Evolutionary conservation across 2,329 filamentous ascomycete genomes (phyloP).

Genomic region (Periconia sp.): DNA sequence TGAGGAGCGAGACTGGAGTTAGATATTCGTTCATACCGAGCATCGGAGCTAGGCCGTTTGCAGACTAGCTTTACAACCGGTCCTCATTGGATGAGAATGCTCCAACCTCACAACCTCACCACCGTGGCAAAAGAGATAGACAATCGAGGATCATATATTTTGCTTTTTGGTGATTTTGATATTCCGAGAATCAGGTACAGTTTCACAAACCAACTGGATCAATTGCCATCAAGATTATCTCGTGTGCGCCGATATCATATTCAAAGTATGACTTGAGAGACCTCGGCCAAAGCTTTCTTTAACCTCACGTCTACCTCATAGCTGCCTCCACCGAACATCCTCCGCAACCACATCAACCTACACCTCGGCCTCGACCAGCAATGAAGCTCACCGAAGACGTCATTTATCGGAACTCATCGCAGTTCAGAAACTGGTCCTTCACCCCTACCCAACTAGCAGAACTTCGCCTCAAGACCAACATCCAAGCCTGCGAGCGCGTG

Average conservation of each 20-base stretch:
- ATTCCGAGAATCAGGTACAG: too few species aligned
- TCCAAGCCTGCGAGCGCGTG: constrained; percentile 71
- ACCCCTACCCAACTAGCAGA: constrained; percentile 70
- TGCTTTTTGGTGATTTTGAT: too few species aligned
- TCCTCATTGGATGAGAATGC: too few species aligned
- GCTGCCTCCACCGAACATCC: neutral
- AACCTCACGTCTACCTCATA: neutral
- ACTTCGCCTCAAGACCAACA: constrained; percentile 77
- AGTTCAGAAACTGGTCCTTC: constrained; percentile 93
- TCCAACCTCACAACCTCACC: too few species aligned
- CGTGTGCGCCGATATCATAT: neutral
- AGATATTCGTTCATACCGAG: too few species aligned
- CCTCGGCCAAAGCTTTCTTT: neutral
- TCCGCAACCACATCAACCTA: neutral
- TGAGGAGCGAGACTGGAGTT: too few species aligned
- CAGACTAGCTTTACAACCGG: too few species aligned
- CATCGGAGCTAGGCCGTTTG: too few species aligned
- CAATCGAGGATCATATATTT: too few species aligned
- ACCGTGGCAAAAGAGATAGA: too few species aligned
- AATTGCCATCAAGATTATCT: neutral
- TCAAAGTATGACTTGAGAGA: neutral
- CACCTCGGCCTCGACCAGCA: neutral
- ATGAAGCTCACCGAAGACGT: constrained; percentile 79
- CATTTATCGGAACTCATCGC: constrained; percentile 84
- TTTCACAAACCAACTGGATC: too few species aligned